Base-by-base conservation (phyloP, 1,284 basidiomycete species). In the Hypsizygus ulmarius region DNA sequence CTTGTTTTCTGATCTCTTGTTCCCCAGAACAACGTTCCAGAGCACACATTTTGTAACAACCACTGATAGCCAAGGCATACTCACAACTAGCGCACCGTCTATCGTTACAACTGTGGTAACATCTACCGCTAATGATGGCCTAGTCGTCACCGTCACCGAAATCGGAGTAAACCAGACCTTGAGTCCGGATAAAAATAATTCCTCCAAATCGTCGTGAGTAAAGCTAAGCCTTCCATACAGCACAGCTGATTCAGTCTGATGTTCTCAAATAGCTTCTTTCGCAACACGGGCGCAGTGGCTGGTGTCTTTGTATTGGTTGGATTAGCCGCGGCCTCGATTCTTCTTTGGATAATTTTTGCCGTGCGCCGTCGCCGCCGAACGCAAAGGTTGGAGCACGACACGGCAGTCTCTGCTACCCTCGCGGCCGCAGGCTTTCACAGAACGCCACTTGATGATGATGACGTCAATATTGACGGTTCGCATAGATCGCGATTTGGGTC, bases 271-370 rank as follows among this genome's bases (percentile, higher is more conserved):
- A 88, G 85, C 48, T 90, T 90, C 64, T 89, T 90, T 66, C 59
- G 65, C 21, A 82, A 88, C 59, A 84, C 81, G 30, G 86, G 85
- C 16, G 87, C 87, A 10, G 87, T 90, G 3, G 81, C 81, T 5
- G 88, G 81, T 38, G 85, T 89, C 16, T 90, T 90, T 59, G 74
- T 87, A 32, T 77, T 90, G 27, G 84, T 88, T 9, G 88, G 86
- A 30, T 73, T 90, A 18, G 81, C 86, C 9, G 77, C 73, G 4
- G 81, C 83, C 1, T 79, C 85, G 8, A 84, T 90, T 49, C 61
- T 82, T 30, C 70, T 89, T 29, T 88, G 82, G 73, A 68, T 87
- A 46, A 65, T 87, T 57, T 88, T 89, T 63, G 84, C 79, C 45
- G 64, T 87, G 50, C 79, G 82, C 16, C 76, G 84, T 34, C 75